These are phyloP conservation scores for Nicotiana tabacum DNA, from an alignment of 257 asterid species.

Conservation along the genomic window DNA sequence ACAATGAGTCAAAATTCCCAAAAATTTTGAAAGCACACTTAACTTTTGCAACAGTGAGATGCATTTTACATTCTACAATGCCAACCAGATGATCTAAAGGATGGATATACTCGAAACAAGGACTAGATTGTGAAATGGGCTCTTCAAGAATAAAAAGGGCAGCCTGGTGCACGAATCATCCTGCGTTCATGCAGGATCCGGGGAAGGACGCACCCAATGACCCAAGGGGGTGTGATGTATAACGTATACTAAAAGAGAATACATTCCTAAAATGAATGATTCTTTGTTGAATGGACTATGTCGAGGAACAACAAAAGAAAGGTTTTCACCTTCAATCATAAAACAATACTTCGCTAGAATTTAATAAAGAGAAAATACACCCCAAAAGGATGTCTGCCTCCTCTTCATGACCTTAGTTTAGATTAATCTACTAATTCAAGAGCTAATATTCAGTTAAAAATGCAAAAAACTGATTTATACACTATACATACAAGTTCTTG, in stretches of 20 bases:
- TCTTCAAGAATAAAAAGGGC: not conserved
- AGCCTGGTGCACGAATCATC: too few relatives aligned
- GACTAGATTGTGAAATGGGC: too few relatives aligned
- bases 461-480: too few relatives aligned
- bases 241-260: not conserved
- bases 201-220: too few relatives aligned
- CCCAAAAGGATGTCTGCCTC: too few relatives aligned
- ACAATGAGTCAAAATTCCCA: not conserved
- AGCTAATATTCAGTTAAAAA: not conserved
- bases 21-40: not conserved
- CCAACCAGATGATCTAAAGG: not conserved
- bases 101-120: not conserved
- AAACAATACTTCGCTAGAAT: too few relatives aligned
- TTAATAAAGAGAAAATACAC: too few relatives aligned
- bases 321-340: not conserved
- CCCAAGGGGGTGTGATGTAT: too few relatives aligned
- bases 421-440: not conserved
- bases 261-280: not conserved
- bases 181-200: too few relatives aligned
- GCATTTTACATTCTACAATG: not conserved
- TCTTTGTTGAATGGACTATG: not conserved
- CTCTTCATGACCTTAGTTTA: too few relatives aligned
- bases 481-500: conserved; percentile 1
- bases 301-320: not conserved
- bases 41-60: not conserved